Base-by-base conservation (phyloP, 1,139 yeast species). In the Yamadazyma buinensis region DNA sequence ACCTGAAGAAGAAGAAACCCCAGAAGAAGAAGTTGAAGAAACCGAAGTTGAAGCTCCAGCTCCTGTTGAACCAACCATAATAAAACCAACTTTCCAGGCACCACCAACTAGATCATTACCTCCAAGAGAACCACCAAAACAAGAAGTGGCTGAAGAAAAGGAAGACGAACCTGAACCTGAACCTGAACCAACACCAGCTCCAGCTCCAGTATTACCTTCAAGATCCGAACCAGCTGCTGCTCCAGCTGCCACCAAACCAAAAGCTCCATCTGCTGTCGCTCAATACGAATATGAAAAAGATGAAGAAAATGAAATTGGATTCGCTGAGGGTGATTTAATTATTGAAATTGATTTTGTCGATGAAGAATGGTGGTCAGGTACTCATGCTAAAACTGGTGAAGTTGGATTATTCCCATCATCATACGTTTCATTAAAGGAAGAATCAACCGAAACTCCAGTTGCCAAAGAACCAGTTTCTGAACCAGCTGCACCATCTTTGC, bases 331-430 rank as follows among this genome's bases (percentile, higher is more conserved):
- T 35, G 92, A 84, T 44, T 50, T 59, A 34, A 75, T 84, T 41
- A 60, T 72, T n/a, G 77, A 77, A 19, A 77, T 84, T 42, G 84
- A 81, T 39, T 74, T 79, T 49, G 75, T 79, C 9, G 90, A 82
- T 51, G 84, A 77, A 32, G 88, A 82, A 46, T 84, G 95, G 95
- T 84, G 94, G 94, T 62, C 77, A 18, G 95, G 94, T 26, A 71
- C 67, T 42, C 80, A 83, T 53, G 49, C 74, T 7, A 58, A 55
- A 29, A 75, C 82, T 14, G 84, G 82, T 26, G 76, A 70, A 42
- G 57, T 61, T 14, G 94, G 94, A 12, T 66, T 84, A 41, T 84
- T 84, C 76, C 94, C 94, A 15, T 69, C 86, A 8, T 67, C 81
- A 23, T 84, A 80, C 48, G 95, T 84, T 30, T 66, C 63, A 22